phyloP scores from a whole-genome alignment of 768 basidiomycete genomes.

The Suillus decipiens region DNA sequence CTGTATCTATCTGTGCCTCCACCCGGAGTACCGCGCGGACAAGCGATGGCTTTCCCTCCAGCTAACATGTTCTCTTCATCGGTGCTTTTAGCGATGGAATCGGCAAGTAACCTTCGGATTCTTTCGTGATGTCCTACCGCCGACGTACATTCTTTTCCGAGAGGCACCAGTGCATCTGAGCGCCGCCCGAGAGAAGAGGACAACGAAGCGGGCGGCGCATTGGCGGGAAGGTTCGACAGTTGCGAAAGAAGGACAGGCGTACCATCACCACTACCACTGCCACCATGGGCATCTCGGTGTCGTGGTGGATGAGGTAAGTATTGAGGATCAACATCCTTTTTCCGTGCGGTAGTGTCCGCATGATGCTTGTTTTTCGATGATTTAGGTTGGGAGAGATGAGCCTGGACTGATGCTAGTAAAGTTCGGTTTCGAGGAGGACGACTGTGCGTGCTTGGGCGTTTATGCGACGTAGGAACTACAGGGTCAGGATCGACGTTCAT shows the following conservation, averaged over 20 bases:
- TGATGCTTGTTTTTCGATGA: conserved; percentile 1
- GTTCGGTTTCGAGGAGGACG: conserved; percentile 40
- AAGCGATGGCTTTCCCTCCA: conserved; percentile 30
- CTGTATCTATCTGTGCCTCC: conserved; percentile 3
- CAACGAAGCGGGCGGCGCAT: neutral
- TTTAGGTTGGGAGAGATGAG: conserved; percentile 38
- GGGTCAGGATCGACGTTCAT: conserved; percentile 12
- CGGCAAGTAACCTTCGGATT: neutral
- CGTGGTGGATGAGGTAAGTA: neutral
- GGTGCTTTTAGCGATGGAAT: conserved; percentile 3
- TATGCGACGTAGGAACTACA: conserved; percentile 25
- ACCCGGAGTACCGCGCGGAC: conserved; percentile 29
- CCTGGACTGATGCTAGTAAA: conserved; percentile 49
- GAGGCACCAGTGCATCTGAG: neutral
- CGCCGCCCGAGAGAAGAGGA: neutral
- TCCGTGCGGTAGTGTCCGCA: neutral
- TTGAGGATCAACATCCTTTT: neutral
- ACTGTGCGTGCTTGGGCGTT: conserved; percentile 14
- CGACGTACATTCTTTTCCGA: neutral
- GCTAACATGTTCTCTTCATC: conserved; percentile 11
- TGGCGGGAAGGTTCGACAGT: conserved; percentile 6
- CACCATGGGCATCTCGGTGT: neutral
- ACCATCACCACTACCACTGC: neutral
- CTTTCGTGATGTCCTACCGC: neutral
- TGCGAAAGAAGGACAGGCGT: conserved; percentile 8